A percentile compares a stretch with the other conserved stretches of the same genome.
Conservation (phyloP, 768 basidiomycete genomes). For the Leccinum rimulosum region DNA sequence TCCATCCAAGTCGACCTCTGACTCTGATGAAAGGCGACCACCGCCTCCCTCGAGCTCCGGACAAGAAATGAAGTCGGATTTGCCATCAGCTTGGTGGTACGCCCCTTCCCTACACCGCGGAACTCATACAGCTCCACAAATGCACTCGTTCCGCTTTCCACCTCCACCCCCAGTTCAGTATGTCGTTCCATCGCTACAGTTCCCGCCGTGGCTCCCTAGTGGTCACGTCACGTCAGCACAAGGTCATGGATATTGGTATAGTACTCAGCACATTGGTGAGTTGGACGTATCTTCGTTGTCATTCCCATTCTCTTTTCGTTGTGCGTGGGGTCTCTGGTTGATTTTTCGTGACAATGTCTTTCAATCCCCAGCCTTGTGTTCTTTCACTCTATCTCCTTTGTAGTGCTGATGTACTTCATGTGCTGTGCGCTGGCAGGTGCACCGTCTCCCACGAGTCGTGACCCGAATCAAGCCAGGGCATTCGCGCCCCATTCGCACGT, state of each 20-base stretch:
- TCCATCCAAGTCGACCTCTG: background rate
- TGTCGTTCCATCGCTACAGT: constrained; percentile 10
- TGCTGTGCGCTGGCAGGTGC: constrained; percentile 12
- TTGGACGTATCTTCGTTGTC: constrained; percentile 3
- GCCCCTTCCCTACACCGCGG: constrained; percentile 7
- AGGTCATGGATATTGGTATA: constrained; percentile 23
- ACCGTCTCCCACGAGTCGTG: constrained; percentile 9
- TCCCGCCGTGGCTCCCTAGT: constrained; percentile 17
- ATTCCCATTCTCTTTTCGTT: background rate
- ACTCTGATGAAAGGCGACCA: constrained; percentile 2
- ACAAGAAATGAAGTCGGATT: constrained; percentile 7
- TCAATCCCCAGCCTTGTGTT: background rate
- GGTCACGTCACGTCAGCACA: constrained; percentile 6
- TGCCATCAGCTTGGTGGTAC: constrained; percentile 8
- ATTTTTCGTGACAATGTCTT: constrained; percentile 1
- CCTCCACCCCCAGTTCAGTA: constrained; percentile 7
- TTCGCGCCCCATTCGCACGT: constrained; percentile 5
- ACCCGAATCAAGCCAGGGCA: constrained; percentile 9
- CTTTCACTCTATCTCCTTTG: background rate
- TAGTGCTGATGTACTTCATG: constrained; percentile 11
- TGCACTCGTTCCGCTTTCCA: constrained; percentile 10
- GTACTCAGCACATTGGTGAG: constrained; percentile 18
- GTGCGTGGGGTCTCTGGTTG: background rate
- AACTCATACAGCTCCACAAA: background rate
- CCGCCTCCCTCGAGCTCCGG: constrained; percentile 1